A percentile compares a stretch with the other conserved stretches of the same genome.
Evolutionary conservation across 1,284 basidiomycete genomes (phyloP).

Genomic region (Schizophyllum amplum): DNA sequence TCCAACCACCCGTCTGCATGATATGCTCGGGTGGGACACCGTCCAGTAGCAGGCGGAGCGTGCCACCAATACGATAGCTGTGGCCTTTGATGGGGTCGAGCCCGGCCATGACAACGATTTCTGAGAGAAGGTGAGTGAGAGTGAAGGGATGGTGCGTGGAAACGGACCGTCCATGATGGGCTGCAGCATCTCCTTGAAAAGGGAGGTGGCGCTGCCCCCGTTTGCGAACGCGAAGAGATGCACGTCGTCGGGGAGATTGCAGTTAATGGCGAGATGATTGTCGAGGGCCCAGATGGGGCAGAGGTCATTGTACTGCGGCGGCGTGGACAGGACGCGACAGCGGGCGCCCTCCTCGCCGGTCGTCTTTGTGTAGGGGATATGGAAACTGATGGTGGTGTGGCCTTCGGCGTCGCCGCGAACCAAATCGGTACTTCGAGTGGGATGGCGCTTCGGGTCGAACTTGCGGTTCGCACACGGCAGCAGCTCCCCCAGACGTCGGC

Average conservation of each 20-base stretch:
- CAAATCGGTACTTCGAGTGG: background rate
- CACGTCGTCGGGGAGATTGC: no score
- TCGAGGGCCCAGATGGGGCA: no score
- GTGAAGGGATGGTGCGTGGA: background rate
- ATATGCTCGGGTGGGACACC: slow-evolving; percentile 9
- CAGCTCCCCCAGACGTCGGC: slow-evolving; percentile 10
- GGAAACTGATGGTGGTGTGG: background rate
- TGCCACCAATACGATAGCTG: slow-evolving; percentile 13
- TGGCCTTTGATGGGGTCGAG: slow-evolving; percentile 10
- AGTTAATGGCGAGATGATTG: no score
- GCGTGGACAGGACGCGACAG: no score
- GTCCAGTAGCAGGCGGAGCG: slow-evolving; percentile 4
- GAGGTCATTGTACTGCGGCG: no score
- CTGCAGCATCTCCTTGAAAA: no score
- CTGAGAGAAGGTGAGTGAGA: background rate
- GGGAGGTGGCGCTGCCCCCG: no score
- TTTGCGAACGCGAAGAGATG: no score
- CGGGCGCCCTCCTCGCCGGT: background rate
- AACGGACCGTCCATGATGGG: no score
- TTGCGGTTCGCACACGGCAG: no score
- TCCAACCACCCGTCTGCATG: slow-evolving; percentile 9
- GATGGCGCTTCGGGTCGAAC: slow-evolving; percentile 1
- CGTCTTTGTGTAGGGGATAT: slow-evolving; percentile 6
- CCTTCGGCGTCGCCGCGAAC: no score
- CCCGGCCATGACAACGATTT: background rate